Evolutionary conservation across 352 stramenopile species (phyloP), one percentile per base, ranked within the genome.

Genomic region (Hyaloperonospora brassicae): DNA sequence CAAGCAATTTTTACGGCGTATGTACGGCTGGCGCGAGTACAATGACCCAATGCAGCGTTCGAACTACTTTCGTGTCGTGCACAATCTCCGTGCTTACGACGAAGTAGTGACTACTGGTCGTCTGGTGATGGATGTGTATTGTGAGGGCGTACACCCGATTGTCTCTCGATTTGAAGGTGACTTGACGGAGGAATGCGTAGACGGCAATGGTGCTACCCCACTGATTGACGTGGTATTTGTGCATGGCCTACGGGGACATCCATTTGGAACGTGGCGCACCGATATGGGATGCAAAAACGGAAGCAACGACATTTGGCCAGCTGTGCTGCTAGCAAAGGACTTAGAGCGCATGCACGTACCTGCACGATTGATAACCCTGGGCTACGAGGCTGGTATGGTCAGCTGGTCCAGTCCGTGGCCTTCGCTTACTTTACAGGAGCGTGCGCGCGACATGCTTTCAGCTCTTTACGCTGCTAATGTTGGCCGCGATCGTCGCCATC

Each of bases 331-430:
- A 10, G 50, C 70, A 4, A 56, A 64, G 9, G 80, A 91, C 44
- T 62, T 90, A n/a, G 47, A 71, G n/a, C 51, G 50, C 9, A 59
- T 66, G 8, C 54, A 61, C 1, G 59, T 89, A 6, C 55, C 68
- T 45, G 75, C 80, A 7, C 69, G 84, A 7, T 50, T 93, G 9
- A 52, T 93, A 13, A 90, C 84, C 25, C 57, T 93, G 12, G 84
- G 81, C 3, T 93, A 93, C 25, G 84, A 91, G 46, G 80, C 84
- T 42, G 76, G 73, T 1, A 86, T 93, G 77, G 75, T 91, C 39
- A 91, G 77, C 35, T 93, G 80, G 80, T 90, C 80, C 9, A 89
- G 77, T 52, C 84, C 80, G 10, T 93, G 84, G 84, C 84, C 80
- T n/a, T 87, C 84, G 11, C 44, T 93, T 48, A 87, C 84, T 34